Conservation (phyloP, 352 stramenopile species). For the Globisporangium orthogonon region DNA sequence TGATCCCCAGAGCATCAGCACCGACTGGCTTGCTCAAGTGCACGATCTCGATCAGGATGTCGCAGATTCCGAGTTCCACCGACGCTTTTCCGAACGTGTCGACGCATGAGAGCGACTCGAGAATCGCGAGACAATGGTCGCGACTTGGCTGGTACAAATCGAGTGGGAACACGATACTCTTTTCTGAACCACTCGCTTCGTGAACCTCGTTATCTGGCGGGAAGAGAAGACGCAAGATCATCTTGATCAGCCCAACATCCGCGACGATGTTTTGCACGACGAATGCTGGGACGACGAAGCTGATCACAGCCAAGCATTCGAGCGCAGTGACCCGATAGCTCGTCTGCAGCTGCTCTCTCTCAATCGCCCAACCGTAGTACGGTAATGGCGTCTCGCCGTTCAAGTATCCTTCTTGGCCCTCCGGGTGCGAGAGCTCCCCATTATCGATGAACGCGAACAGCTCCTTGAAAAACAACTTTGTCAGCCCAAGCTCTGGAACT, state of each 20-base stretch:
- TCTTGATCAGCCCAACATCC: constrained; percentile 59
- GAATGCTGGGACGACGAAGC: constrained; percentile 40
- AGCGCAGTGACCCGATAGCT: constrained; percentile 53
- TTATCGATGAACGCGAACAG: constrained; percentile 78
- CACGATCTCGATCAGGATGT: constrained; percentile 73
- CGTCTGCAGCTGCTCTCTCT: constrained; percentile 36
- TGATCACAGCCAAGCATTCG: constrained; percentile 56
- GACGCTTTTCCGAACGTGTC: constrained; percentile 43
- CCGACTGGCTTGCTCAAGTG: constrained; percentile 54
- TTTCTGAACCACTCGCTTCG: constrained; percentile 39
- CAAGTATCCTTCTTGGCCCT: constrained; percentile 23
- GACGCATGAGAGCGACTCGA: constrained; percentile 51
- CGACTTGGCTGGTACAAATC: constrained; percentile 62
- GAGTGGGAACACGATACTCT: constrained; percentile 40
- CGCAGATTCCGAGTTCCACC: constrained; percentile 58
- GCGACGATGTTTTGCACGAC: constrained; percentile 53
- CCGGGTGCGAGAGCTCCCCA: constrained; percentile 35
- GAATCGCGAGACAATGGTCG: constrained; percentile 49
- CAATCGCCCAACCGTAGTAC: constrained; percentile 54
- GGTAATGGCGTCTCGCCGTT: constrained; percentile 26
- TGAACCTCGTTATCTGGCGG: constrained; percentile 76
- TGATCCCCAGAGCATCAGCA: constrained; percentile 44
- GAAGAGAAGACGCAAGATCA: constrained; percentile 67
- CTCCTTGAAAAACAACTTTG: constrained; percentile 61
- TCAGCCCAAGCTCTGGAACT: constrained; percentile 48